Evolutionary conservation across 2,329 filamentous ascomycete genomes (phyloP), one percentile per base, ranked within the genome.

Genomic region (Curvularia eragrostidis): DNA sequence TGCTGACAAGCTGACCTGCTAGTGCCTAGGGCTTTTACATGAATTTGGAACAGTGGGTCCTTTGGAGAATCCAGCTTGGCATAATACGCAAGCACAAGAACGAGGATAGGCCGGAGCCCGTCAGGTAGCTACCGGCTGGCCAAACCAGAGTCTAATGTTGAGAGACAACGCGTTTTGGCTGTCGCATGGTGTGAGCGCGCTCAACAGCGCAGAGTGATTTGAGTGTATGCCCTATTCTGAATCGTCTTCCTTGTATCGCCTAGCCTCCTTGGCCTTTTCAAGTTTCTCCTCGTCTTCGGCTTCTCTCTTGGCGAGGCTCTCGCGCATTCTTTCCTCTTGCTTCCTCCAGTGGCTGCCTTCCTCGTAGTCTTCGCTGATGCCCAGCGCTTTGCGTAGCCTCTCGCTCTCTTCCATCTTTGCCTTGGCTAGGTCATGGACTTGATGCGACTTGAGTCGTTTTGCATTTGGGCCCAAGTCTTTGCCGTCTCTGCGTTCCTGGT

Each of bases 341-440:
- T 87, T 88, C 79, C 86, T 88, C 91, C 92, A 95, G 76, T 97
- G 91, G 48, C 89, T 85, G 5, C 91, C 93, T 76, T 96, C 91
- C 73, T 94, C 88, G 69, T 95, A 95, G 75, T 94, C 85, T 73
- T 89, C 89, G 72, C 88, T 88, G 70, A 98, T 96, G 48, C 93
- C 93, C 65, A 99, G 82, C 7, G 95, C 95, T 77, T 84, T 91
- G 64, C 94, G 83, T 75, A 99, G 81, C 68, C 91, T 85, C 79
- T 98, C 93, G 77, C 90, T 97, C 83, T 99, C 95, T 75, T 91
- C 90, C 67, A 96, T 94, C 84, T 99, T 99, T 59, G 94, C 95
- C 71, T 95, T 91, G 18, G 95, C 95, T 75, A 97, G 84, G 79
- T 98, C 95, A 80, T 99, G 95, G 19, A 98, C 93, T 79, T 98